Evolutionary conservation across 2,329 filamentous ascomycete species (phyloP).

Genomic region (Neurospora crassa): DNA sequence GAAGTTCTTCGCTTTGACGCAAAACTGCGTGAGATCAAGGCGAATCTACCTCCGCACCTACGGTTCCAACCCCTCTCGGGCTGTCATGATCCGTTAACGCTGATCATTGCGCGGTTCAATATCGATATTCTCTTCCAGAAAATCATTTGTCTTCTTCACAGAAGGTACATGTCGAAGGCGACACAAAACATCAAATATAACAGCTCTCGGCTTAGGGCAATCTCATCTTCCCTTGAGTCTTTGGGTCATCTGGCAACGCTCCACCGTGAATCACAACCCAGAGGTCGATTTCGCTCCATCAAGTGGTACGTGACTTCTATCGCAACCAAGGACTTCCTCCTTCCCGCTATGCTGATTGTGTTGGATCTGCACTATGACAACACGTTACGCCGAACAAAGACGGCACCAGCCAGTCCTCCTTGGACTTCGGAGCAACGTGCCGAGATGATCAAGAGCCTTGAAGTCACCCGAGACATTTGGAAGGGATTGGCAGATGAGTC

Average conservation of each 20-base stretch:
- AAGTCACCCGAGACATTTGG: slow-evolving; percentile 71
- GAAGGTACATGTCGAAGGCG: slow-evolving; percentile 74
- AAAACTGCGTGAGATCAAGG: slow-evolving; percentile 49
- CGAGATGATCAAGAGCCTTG: slow-evolving; percentile 68
- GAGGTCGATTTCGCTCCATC: slow-evolving; percentile 61
- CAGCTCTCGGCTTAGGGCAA: slow-evolving; percentile 73
- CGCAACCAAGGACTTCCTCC: slow-evolving; percentile 74
- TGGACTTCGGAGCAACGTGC: slow-evolving; percentile 53
- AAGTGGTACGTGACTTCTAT: slow-evolving; percentile 73
- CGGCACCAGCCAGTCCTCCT: background rate
- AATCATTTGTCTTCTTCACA: slow-evolving; percentile 78
- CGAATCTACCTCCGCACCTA: slow-evolving; percentile 70
- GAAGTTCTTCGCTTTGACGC: slow-evolving; percentile 54
- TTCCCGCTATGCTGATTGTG: slow-evolving; percentile 76
- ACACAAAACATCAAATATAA: slow-evolving; percentile 71
- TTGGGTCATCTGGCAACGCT: slow-evolving; percentile 69
- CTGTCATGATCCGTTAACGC: slow-evolving; percentile 68
- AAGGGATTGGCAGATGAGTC: slow-evolving; percentile 64
- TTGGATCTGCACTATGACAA: slow-evolving; percentile 71
- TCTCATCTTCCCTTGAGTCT: slow-evolving; percentile 78
- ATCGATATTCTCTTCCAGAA: slow-evolving; percentile 83
- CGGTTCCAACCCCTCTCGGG: slow-evolving; percentile 67
- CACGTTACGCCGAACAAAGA: slow-evolving; percentile 26
- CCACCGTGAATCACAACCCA: slow-evolving; percentile 62
- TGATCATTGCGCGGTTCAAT: slow-evolving; percentile 77